These are phyloP conservation scores for Nidularia pulvinata DNA, from an alignment of 768 basidiomycete genomes.

Conservation along the genomic window DNA sequence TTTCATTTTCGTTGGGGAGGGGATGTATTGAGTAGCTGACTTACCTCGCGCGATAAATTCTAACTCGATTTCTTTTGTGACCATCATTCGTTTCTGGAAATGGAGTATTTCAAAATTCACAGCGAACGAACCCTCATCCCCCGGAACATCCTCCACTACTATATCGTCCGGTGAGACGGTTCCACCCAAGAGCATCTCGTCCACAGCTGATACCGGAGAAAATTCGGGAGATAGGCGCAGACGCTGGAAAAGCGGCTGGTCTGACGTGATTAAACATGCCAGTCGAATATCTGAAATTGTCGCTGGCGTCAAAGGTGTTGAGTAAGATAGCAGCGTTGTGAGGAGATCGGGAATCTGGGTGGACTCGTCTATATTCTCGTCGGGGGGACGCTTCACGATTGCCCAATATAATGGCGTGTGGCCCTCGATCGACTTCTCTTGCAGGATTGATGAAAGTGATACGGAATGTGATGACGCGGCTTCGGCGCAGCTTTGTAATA, in stretches of 20 bases:
- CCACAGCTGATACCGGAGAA: conserved; percentile 48
- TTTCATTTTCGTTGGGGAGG: no score
- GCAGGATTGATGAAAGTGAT: conserved; percentile 53
- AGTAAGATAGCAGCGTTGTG: conserved; percentile 48
- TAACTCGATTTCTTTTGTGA: conserved; percentile 48
- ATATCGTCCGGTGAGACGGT: conserved; percentile 50
- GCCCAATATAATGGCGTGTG: conserved; percentile 77
- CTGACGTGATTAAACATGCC: conserved; percentile 65
- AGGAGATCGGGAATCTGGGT: conserved; percentile 38
- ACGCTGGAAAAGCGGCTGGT: conserved; percentile 61
- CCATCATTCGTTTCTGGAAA: conserved; percentile 75
- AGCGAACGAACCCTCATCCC: conserved; percentile 53
- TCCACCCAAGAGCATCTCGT: conserved; percentile 48
- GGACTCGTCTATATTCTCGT: conserved; percentile 24
- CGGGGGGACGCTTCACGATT: conserved; percentile 55
- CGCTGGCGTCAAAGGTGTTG: conserved; percentile 36
- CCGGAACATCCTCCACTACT: conserved; percentile 49
- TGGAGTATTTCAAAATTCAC: conserved; percentile 49
- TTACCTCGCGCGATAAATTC: conserved; percentile 67
- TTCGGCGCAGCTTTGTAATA: conserved; percentile 64
- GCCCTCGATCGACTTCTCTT: conserved; percentile 61
- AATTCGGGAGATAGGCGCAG: conserved; percentile 53
- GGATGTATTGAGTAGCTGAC: no score
- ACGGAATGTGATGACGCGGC: conserved; percentile 52
- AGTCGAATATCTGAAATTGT: conserved; percentile 63